Evolutionary conservation across 2,329 filamentous ascomycete genomes (phyloP).

Genomic region (Colletotrichum camelliae): DNA sequence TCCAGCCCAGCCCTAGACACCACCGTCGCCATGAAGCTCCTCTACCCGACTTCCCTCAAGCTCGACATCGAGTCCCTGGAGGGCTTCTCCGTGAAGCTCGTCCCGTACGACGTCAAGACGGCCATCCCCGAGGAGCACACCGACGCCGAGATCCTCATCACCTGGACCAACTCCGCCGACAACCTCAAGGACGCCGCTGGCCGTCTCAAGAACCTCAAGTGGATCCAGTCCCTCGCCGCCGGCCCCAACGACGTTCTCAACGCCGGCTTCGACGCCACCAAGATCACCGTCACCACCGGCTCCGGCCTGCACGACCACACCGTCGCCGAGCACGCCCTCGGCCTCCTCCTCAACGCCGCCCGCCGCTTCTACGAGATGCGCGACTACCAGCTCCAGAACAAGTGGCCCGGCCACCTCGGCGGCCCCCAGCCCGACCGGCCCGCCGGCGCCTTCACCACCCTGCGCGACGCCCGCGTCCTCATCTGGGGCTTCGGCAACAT

Average conservation of each 20-base stretch:
- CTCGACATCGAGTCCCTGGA: slow-evolving; percentile 61
- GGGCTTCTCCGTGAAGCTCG: slow-evolving; percentile 63
- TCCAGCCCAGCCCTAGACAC: background rate
- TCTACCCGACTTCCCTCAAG: slow-evolving; percentile 68
- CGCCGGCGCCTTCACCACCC: slow-evolving; percentile 60
- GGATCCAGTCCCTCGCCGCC: slow-evolving; percentile 71
- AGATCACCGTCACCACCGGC: slow-evolving; percentile 62
- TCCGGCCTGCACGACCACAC: slow-evolving; percentile 69
- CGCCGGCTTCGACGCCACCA: slow-evolving; percentile 62
- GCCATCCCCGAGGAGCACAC: slow-evolving; percentile 60
- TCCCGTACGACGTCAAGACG: slow-evolving; percentile 63
- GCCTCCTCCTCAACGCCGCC: slow-evolving; percentile 59
- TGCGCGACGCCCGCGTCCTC: slow-evolving; percentile 62
- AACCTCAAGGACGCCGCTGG: slow-evolving; percentile 64
- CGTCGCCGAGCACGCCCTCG: slow-evolving; percentile 69
- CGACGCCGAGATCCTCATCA: slow-evolving; percentile 66
- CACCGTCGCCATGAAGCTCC: slow-evolving; percentile 62
- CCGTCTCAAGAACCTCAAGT: slow-evolving; percentile 61
- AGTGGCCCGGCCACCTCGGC: slow-evolving; percentile 67
- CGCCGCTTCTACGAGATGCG: slow-evolving; percentile 67
- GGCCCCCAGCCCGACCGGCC: slow-evolving; percentile 65
- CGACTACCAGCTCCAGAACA: slow-evolving; percentile 60
- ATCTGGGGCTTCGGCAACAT: slow-evolving; percentile 74
- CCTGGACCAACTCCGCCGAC: slow-evolving; percentile 63
- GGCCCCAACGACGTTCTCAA: slow-evolving; percentile 69